Base-by-base conservation (phyloP, 2,329 filamentous ascomycete genomes). In the Talaromyces sp. region DNA sequence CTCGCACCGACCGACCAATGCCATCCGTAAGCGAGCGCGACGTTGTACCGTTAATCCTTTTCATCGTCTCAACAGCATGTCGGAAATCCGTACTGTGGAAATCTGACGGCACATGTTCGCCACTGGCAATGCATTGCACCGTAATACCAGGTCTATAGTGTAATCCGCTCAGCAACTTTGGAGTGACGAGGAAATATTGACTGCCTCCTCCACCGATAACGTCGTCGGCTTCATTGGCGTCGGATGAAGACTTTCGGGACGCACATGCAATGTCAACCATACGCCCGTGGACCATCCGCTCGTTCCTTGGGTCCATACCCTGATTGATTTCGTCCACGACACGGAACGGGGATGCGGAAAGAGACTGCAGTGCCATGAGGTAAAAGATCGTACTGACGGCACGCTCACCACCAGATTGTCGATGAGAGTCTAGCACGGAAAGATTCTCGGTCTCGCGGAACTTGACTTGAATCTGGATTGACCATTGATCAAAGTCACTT, bases 291-390 rank as follows among this genome's bases (percentile, higher is more conserved):
- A 99, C 93, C 87, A 97, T 96, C 71, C 95, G 91, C 79, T 99
- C 95, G 78, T 99, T 99, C 72, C 95, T 89, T 50, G 94, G 95
- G 77, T 99, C 95, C 95, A 99, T 99, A 70, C 95, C 95, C 80
- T 99, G 95, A 75, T 99, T 99, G 83, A 99, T 99, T 81, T 99
- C 95, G 78, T 99, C 95, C 66, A 99, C 95, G 59, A 99, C 94
- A 61, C 95, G 92, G 85, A 99, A 99, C 1, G 95, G 95, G 3
- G 93, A 93, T 72, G 93, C 90, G 16, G 95, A 94, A 72, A 99
- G 88, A 59, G 91, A 91, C 77, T 99, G 95, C 31, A 99, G 86
- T 5, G 95, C 92, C 93, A 99, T 98, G 64, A 99, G 91, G 80
- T 96, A 99, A 84, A 98, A 99, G 74, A 98, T 96, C 14, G 95